A percentile compares a stretch with the other conserved stretches of the same genome.
These are phyloP conservation scores for Aspergillus ruber DNA, from an alignment of 2,329 filamentous ascomycete genomes.

Conservation along the genomic window DNA sequence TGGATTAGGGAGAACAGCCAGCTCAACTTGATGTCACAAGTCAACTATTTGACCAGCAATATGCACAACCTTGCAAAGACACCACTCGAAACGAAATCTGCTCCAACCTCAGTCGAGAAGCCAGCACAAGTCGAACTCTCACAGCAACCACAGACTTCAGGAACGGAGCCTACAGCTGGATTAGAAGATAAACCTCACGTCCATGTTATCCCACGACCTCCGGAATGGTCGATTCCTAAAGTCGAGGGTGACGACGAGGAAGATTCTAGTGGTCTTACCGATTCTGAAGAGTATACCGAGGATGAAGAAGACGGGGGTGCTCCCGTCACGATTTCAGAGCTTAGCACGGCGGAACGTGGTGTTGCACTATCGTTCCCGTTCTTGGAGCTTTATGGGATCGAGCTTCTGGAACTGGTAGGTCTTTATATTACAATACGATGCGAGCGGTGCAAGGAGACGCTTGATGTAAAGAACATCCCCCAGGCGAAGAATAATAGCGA, in stretches of 20 bases:
- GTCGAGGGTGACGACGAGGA: slow-evolving; percentile 30
- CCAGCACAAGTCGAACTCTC: slow-evolving; percentile 5
- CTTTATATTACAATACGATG: slow-evolving; percentile 70
- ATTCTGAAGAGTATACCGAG: slow-evolving; percentile 41
- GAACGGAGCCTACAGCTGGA: slow-evolving; percentile 1
- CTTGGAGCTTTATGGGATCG: slow-evolving; percentile 69
- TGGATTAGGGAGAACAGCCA: slow-evolving; percentile 52
- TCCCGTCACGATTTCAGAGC: slow-evolving; percentile 27
- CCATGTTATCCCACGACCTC: slow-evolving; percentile 65
- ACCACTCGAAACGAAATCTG: slow-evolving; percentile 25
- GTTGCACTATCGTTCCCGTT: slow-evolving; percentile 74
- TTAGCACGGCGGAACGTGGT: slow-evolving; percentile 54
- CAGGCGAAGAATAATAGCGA: slow-evolving; percentile 43
- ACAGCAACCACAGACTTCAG: slow-evolving; percentile 12
- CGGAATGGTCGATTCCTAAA: slow-evolving; percentile 58
- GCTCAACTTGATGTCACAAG: slow-evolving; percentile 62
- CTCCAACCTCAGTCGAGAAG: slow-evolving; percentile 5
- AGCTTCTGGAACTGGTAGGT: slow-evolving; percentile 62
- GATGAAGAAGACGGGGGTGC: slow-evolving; percentile 38
- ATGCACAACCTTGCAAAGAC: slow-evolving; percentile 61
- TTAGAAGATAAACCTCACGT: slow-evolving; percentile 57
- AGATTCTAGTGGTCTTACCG: slow-evolving; percentile 35
- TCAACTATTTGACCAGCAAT: slow-evolving; percentile 69
- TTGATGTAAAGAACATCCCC: slow-evolving; percentile 63
- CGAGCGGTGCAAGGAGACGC: slow-evolving; percentile 66